These are phyloP conservation scores for Amphirosellinia nigrospora DNA, from an alignment of 495 filamentous ascomycete species.

Conservation along the genomic window DNA sequence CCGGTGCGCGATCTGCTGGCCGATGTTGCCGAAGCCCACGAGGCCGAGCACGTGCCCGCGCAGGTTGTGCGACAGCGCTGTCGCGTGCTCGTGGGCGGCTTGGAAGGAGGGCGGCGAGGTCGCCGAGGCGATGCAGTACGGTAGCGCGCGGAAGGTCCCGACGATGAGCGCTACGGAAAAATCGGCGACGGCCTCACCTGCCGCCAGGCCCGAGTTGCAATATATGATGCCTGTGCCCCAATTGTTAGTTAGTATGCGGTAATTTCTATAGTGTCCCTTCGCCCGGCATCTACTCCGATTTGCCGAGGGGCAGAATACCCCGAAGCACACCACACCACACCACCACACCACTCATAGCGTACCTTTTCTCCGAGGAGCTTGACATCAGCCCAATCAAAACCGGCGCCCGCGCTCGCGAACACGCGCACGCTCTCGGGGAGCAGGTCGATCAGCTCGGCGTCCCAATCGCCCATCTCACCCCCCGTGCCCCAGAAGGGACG, in stretches of 20 bases:
- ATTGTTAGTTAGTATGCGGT: conserved; percentile 2
- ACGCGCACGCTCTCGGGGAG: conserved; percentile 70
- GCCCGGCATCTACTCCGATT: neutral
- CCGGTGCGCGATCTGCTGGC: conserved; percentile 66
- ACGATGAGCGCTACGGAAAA: conserved; percentile 69
- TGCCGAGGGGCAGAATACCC: no score
- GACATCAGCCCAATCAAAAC: conserved; percentile 80
- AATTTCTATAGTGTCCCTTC: neutral
- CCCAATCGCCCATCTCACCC: conserved; percentile 80
- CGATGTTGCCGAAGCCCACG: conserved; percentile 73
- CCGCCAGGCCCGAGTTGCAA: conserved; percentile 72
- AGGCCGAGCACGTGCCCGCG: conserved; percentile 62
- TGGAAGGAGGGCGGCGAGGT: conserved; percentile 50
- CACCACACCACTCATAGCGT: conserved; percentile 37
- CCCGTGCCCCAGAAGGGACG: conserved; percentile 77
- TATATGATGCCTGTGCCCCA: conserved; percentile 64
- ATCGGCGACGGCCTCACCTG: conserved; percentile 71
- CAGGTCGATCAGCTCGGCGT: conserved; percentile 69
- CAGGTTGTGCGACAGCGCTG: conserved; percentile 64
- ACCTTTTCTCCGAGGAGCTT: conserved; percentile 71
- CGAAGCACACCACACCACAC: no score
- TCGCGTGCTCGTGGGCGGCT: conserved; percentile 63
- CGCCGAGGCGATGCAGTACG: conserved; percentile 64
- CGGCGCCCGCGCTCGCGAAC: conserved; percentile 75
- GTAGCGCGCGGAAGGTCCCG: conserved; percentile 67